Conservation (phyloP, 1,139 yeast genomes). For the Yamadazyma diddensiae region DNA sequence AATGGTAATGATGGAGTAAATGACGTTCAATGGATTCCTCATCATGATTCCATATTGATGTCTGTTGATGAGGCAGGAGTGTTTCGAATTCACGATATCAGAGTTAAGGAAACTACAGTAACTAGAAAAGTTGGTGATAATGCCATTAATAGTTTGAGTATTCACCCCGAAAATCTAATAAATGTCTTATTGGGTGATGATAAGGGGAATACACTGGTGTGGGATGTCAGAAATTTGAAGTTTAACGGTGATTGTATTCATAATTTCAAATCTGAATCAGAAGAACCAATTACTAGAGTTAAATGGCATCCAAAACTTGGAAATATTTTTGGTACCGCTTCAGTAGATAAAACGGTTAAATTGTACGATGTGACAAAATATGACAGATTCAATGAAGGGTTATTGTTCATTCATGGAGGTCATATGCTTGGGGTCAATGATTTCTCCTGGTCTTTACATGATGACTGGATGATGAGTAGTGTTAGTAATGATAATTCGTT, state of each 20-base stretch:
- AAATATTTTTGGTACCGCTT: conserved; percentile 66
- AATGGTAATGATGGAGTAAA: conserved; percentile 46
- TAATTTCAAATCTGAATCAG: conserved; percentile 32
- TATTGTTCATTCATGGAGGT: conserved; percentile 80
- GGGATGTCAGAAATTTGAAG: conserved; percentile 62
- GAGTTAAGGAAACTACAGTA: conserved; percentile 19
- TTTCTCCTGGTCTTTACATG: conserved; percentile 79
- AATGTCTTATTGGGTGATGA: conserved; percentile 71
- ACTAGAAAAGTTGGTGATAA: conserved; percentile 30
- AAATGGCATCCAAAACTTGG: conserved; percentile 74
- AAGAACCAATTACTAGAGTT: conserved; percentile 61
- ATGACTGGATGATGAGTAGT: conserved; percentile 75
- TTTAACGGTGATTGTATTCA: conserved; percentile 15
- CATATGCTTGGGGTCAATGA: conserved; percentile 89
- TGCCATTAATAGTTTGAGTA: conserved; percentile 65
- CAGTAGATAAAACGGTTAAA: conserved; percentile 68
- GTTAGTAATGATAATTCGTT: conserved; percentile 87
- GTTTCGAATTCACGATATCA: conserved; percentile 49
- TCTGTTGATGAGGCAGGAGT: conserved; percentile 56
- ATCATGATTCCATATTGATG: conserved; percentile 56
- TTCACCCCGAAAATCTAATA: conserved; percentile 52
- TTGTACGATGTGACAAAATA: conserved; percentile 58
- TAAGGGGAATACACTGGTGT: conserved; percentile 54
- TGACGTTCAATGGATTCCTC: conserved; percentile 58
- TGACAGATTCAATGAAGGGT: conserved; percentile 30